Percentiles rank a stretch among this genome's conserved stretches.
These are phyloP conservation scores for Cucurbita moschata DNA, from an alignment of 306 rosid genomes.

Conservation along the genomic window DNA sequence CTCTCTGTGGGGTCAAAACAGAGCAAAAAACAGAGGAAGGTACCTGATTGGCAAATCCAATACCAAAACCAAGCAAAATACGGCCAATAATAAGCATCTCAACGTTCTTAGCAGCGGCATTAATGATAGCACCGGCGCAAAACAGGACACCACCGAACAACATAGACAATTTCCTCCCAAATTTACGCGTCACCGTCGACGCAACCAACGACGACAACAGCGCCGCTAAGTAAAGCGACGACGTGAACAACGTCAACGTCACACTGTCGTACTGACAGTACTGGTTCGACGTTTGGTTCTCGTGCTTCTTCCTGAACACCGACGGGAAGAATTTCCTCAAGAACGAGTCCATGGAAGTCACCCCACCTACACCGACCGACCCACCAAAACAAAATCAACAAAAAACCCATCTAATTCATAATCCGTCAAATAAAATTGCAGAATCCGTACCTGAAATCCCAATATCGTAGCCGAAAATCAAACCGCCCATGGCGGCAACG, in stretches of 20 bases:
- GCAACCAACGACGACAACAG: constrained; percentile 51
- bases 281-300: constrained; percentile 7
- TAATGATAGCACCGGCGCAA: constrained; percentile 44
- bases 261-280: constrained; percentile 52
- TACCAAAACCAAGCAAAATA: constrained; percentile 13
- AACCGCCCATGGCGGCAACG: constrained; percentile 65
- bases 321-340: constrained; percentile 36
- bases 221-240: constrained; percentile 59
- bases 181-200: constrained; percentile 38
- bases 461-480: constrained; percentile 69
- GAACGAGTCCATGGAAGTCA: constrained; percentile 58
- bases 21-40: background rate
- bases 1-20: background rate
- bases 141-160: constrained; percentile 45
- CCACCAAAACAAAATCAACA: background rate
- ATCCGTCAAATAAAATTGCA: too few relatives aligned
- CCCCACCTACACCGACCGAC: constrained; percentile 32
- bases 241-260: constrained; percentile 47
- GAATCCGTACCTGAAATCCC: constrained; percentile 43
- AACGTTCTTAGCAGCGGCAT: constrained; percentile 30
- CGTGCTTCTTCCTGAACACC: constrained; percentile 27
- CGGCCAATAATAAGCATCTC: constrained; percentile 39
- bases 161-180: constrained; percentile 51
- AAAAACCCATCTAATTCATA: too few relatives aligned
- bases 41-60: constrained; percentile 19